phyloP scores from a whole-genome alignment of 805 yeast genomes.

The Candida multigemmis region DNA sequence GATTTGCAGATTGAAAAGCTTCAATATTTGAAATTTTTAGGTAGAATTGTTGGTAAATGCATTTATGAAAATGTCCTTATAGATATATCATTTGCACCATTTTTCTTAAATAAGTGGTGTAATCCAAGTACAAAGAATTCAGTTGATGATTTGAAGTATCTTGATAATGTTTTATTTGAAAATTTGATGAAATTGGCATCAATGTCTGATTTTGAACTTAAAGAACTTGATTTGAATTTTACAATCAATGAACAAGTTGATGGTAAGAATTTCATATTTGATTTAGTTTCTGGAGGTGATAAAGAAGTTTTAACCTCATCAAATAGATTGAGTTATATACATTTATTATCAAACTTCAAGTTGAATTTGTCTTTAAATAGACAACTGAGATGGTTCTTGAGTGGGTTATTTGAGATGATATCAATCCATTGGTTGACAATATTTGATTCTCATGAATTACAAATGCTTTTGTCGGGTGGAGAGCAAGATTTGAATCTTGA shows the following conservation, averaged over 20 bases:
- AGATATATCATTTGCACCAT: slow-evolving; percentile 79
- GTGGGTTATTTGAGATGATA: slow-evolving; percentile 64
- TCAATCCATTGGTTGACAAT: slow-evolving; percentile 69
- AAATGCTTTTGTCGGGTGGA: slow-evolving; percentile 73
- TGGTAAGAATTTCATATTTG: slow-evolving; percentile 33
- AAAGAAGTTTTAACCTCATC: slow-evolving; percentile 43
- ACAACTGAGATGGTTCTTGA: slow-evolving; percentile 55
- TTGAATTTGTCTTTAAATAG: slow-evolving; percentile 52
- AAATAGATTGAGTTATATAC: slow-evolving; percentile 67
- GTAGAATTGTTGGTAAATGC: slow-evolving; percentile 82
- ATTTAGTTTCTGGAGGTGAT: slow-evolving; percentile 55
- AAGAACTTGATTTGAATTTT: slow-evolving; percentile 55
- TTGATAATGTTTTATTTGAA: slow-evolving; percentile 60
- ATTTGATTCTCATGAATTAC: slow-evolving; percentile 80
- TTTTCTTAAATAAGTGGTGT: slow-evolving; percentile 65
- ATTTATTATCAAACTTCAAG: slow-evolving; percentile 70
- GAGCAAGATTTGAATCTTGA: slow-evolving; percentile 62
- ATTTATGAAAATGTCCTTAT: slow-evolving; percentile 74
- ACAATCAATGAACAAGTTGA: slow-evolving; percentile 45
- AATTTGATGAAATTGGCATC: slow-evolving; percentile 55
- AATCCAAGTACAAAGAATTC: slow-evolving; percentile 43
- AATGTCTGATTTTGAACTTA: slow-evolving; percentile 48
- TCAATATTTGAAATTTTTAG: slow-evolving; percentile 51
- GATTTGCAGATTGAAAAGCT: slow-evolving; percentile 16
- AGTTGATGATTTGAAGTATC: slow-evolving; percentile 67